phyloP scores from a whole-genome alignment of 2,329 filamentous ascomycete species.

The Neonectria ditissima region DNA sequence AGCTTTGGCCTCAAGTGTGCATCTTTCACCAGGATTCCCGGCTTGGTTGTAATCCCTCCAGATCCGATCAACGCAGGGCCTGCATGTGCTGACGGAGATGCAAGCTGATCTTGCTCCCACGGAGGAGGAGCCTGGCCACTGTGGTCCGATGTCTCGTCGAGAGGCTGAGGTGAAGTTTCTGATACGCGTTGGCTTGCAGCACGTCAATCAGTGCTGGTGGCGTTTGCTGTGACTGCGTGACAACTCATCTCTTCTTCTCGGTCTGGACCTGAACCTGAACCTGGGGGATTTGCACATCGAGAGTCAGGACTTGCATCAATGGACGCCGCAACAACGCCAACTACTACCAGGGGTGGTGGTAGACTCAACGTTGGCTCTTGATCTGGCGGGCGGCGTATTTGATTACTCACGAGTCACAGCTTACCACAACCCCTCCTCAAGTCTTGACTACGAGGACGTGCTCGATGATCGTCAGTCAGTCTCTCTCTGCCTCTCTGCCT shows the following conservation, averaged over 20 bases:
- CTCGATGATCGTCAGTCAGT: not conserved
- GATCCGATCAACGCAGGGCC: not conserved
- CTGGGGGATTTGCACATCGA: slow-evolving; percentile 35
- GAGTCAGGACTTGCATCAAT: slow-evolving; percentile 39
- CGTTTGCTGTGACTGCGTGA: not conserved
- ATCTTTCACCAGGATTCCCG: not conserved
- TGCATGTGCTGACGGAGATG: not conserved
- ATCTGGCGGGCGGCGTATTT: not conserved
- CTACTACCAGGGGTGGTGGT: not conserved
- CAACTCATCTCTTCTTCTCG: not conserved
- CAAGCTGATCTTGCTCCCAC: not conserved
- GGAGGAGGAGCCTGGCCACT: not conserved
- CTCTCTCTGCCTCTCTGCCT: too few species aligned
- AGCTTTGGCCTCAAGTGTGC: not conserved
- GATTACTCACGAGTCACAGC: slow-evolving; percentile 5
- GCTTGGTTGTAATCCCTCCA: not conserved
- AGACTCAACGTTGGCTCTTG: slow-evolving; percentile 1
- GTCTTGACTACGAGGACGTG: not conserved
- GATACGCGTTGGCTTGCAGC: not conserved
- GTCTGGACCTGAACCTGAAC: not conserved
- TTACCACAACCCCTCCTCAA: not conserved
- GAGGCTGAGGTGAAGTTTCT: not conserved
- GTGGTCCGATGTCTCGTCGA: not conserved
- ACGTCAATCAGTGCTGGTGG: not conserved
- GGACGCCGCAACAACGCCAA: not conserved